Evolutionary conservation across 768 basidiomycete genomes (phyloP).

Genomic region (Strobilomyces confusus): DNA sequence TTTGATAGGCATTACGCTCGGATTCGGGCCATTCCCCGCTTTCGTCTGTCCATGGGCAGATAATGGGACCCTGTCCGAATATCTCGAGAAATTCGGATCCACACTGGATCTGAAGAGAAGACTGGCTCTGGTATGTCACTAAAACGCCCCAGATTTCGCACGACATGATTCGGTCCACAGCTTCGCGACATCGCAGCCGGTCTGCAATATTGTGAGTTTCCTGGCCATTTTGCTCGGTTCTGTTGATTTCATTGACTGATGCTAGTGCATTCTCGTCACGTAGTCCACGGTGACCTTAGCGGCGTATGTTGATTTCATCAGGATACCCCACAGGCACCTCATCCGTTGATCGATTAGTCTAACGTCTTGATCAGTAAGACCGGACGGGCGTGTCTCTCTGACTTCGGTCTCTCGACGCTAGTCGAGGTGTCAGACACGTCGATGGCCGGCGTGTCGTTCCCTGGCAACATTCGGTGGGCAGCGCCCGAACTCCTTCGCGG

Average conservation of each 20-base stretch:
- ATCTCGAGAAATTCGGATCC: constrained; percentile 20
- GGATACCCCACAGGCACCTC: neutral
- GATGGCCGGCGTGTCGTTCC: constrained; percentile 7
- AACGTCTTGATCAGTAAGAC: constrained; percentile 19
- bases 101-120: constrained; percentile 13
- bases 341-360: constrained; percentile 9
- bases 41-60: constrained; percentile 35
- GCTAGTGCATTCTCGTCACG: constrained; percentile 20
- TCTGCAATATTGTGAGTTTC: constrained; percentile 18
- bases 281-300: constrained; percentile 40
- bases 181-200: constrained; percentile 24
- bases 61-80: constrained; percentile 29
- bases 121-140: constrained; percentile 14
- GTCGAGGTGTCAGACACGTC: constrained; percentile 6
- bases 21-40: constrained; percentile 28
- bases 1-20: constrained; percentile 23
- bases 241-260: neutral
- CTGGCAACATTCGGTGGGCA: constrained; percentile 29
- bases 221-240: neutral
- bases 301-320: constrained; percentile 21
- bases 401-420: constrained; percentile 30
- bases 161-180: constrained; percentile 9
- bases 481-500: constrained; percentile 24
- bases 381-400: constrained; percentile 22
- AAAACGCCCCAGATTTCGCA: neutral